Evolutionary conservation across 2,329 filamentous ascomycete species (phyloP), one percentile per base, ranked within the genome.

Genomic region (Pseudogymnoascus destructans): DNA sequence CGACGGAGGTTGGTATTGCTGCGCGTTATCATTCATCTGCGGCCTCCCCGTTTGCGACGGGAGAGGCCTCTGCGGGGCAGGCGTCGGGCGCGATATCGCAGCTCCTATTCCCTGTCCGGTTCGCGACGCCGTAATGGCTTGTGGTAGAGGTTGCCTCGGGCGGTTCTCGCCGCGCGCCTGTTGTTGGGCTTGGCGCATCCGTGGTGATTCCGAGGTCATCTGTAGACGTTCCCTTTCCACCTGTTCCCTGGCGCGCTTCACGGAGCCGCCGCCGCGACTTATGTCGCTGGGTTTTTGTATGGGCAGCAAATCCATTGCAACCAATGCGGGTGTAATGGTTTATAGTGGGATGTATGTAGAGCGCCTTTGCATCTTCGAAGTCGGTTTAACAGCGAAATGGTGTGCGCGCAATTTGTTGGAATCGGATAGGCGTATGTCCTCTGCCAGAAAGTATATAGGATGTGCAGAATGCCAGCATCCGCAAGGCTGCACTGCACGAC

Each of bases 61-160:
- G 36, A 81, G 66, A 11, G 79, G 78, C 78, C 78, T 81, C 64
- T 82, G 80, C 5, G 78, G 74, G 55, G 76, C 72, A 55, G 73
- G 78, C 17, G 65, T 68, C 19, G 67, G 77, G 74, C 38, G 78
- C 76, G 66, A 69, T 46, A 84, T 83, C 52, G 76, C 70, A 52
- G 67, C 62, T 23, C 67, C 67, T 59, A 66, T 65, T 15, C 64
- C 60, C 38, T 62, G 64, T 13, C 55, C 62, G 59, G 23, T 62
- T 55, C 55, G 63, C 27, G 59, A 52, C 15, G 61, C 64, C 11
- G 60, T 55, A 8, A 63, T 42, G 17, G 61, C 64, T 36, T 57
- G 21, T 54, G 65, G 65, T 61, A 66, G 61, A 57, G 59, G 64
- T 21, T 56, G 54, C 25, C 33, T 56, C n/a, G 11, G 54, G 11